Base-by-base conservation (phyloP, 139 green algal genomes). In the Gonium pectorale region DNA sequence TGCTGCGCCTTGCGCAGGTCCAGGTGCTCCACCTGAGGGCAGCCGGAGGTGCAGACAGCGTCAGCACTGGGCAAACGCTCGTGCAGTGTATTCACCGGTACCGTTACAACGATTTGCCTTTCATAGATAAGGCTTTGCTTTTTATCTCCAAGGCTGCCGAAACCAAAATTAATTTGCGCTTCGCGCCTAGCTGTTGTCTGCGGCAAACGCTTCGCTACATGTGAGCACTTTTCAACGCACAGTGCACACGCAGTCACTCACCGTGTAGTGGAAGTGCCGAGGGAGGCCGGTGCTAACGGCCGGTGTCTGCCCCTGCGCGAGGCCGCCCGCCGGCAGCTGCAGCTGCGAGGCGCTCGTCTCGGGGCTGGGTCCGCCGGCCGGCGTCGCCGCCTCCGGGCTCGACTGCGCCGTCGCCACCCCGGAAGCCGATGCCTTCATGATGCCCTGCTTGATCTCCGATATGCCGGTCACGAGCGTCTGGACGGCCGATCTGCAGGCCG, bases 1-100 rank as follows among this genome's bases (percentile, higher is more conserved):
- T 77, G 80, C 85, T 87, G 56, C 21, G 67, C 88, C 64, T 71
- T 67, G 31, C 74, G 31, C 38, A 88, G 67, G 67, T 91, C 80
- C 59, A 91, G 56, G 46, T 88, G 64, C 85, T 88, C 71, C 29
- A 91, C 81, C 62, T 82, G 56, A 2, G 13, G 9, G 29, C 24
- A 40, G 71, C 11, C 5, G 43, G 29, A 24, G 17, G n/a, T 5
- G 68, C 2, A 38, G 7, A n/a, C 21, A 56, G 62, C 4, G 62
- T 17, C 9, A 8, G 33, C 56, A 64, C 31, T 22, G 56, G 51
- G 26, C 21, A 59, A 3, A 59, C 24, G 21, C 5, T 35, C 33
- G n/a, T n/a, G n/a, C n/a, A n/a, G n/a, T n/a, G n/a, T n/a, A n/a
- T n/a, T n/a, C n/a, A n/a, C n/a, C n/a, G n/a, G n/a, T n/a, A n/a